Evolutionary conservation across 768 basidiomycete genomes (phyloP).

Genomic region (Tylopilus plumbeoviolaceoides): DNA sequence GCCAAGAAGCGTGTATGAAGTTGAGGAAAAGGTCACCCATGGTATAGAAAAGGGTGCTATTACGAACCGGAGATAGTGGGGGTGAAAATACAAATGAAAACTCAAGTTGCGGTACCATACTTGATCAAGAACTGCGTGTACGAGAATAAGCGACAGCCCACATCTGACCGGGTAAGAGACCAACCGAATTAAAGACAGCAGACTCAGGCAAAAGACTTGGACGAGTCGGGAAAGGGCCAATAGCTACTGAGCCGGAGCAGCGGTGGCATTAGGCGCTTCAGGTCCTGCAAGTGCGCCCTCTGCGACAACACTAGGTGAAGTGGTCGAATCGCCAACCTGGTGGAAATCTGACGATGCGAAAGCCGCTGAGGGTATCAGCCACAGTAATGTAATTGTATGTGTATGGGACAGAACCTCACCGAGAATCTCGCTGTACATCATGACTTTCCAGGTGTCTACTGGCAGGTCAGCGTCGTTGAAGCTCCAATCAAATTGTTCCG

Average conservation of each 20-base stretch:
- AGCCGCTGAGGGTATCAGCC: neutral
- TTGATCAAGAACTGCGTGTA: conserved; percentile 10
- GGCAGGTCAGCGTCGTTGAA: conserved; percentile 99
- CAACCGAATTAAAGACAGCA: conserved; percentile 13
- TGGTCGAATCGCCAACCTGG: conserved; percentile 58
- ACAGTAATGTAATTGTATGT: neutral
- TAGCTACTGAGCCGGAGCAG: conserved; percentile 15
- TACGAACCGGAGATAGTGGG: conserved; percentile 2
- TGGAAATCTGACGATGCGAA: conserved; percentile 61
- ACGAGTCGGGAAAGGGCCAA: neutral
- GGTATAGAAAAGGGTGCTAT: conserved; percentile 10
- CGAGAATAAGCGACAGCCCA: neutral
- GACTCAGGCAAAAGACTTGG: conserved; percentile 1
- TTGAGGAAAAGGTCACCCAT: conserved; percentile 8
- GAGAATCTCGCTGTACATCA: conserved; percentile 99
- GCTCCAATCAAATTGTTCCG: conserved; percentile 96
- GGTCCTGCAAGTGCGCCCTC: conserved; percentile 71
- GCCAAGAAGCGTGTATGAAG: neutral
- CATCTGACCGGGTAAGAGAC: neutral
- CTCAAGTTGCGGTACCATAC: conserved; percentile 13
- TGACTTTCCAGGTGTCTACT: conserved; percentile 99
- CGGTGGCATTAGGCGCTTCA: conserved; percentile 30
- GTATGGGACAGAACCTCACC: conserved; percentile 47
- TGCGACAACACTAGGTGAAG: conserved; percentile 36
- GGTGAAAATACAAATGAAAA: conserved; percentile 5